Base-by-base conservation (phyloP, 345 rosid genomes). In the Salix koriyanagi region DNA sequence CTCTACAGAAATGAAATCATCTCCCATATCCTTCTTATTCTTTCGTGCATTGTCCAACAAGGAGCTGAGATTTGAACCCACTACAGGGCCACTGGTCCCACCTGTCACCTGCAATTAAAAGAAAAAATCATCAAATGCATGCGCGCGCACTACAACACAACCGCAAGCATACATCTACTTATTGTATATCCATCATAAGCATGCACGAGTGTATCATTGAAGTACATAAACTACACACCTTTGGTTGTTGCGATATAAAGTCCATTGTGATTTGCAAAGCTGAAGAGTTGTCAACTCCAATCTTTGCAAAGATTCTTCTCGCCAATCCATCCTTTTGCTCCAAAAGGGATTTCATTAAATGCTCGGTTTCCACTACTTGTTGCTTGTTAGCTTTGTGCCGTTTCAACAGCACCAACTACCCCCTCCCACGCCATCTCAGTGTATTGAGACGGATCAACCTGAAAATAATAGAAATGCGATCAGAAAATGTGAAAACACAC, bases 391-490 rank as follows among this genome's bases (percentile, higher is more conserved):
- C 83, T 76, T 76, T 25, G 85, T 41, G 98, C 97, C 9, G 93
- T 97, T 37, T 90, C 92, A 58, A 87, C 85, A 2, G 97, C 91
- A 19, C 89, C 90, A 32, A 89, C 71, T 34, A 91, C 80, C 21
- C 93, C 99, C 78, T 93, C 94, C 98, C 92, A 90, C 5, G 97
- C 99, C 98, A 91, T 89, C 78, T 91, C 97, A 71, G 97, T 91
- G 81, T 68, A 93, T 58, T 90, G 94, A 4, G 89, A 73, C 13
- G 86, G 93, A 85, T 82, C 90, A 50, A 78, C 74, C 97, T 95
- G 19, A 48, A 34, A 30, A 48, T 48, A 65, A 64, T 60, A 25
- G 72, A 5, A n/a, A 32, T 37, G 21, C 1, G 11, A 11, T 12
- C 50, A 44, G 18, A 39, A 62, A 7, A 13, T 21, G 32, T 9